A percentile compares a stretch with the other conserved stretches of the same genome.
Evolutionary conservation across 345 rosid genomes (phyloP).

Genomic region (Boechera divaricarpa): DNA sequence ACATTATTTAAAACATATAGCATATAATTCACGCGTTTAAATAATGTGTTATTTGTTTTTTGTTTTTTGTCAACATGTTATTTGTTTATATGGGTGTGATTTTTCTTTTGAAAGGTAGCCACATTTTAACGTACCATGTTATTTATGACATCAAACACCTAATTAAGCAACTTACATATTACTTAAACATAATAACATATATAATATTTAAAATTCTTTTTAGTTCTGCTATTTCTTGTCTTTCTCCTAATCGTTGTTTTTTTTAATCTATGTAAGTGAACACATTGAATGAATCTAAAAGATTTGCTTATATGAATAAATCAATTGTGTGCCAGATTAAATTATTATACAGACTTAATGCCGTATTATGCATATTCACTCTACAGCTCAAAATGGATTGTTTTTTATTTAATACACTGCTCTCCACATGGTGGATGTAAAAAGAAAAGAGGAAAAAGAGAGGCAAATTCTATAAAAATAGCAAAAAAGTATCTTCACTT

Average conservation of each 20-base stretch:
- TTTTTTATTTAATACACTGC: constrained; percentile 2
- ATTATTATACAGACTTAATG: constrained; percentile 34
- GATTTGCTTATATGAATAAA: constrained; percentile 3
- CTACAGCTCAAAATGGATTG: constrained; percentile 24
- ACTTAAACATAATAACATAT: background rate
- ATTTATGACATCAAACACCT: background rate
- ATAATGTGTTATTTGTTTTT: too few species aligned
- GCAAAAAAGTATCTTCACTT: constrained; percentile 4
- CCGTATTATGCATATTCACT: constrained; percentile 8
- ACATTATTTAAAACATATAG: too few species aligned
- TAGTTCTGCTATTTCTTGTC: constrained; percentile 5
- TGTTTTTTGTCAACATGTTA: too few species aligned
- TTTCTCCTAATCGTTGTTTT: background rate
- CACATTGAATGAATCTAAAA: constrained; percentile 23
- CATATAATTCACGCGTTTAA: too few species aligned
- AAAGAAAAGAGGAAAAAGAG: background rate
- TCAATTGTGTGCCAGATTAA: constrained; percentile 28
- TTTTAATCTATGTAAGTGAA: background rate
- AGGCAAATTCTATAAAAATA: constrained; percentile 6
- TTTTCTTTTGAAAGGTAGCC: too few species aligned
- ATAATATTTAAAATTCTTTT: background rate
- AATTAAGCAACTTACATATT: background rate
- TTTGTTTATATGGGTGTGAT: too few species aligned
- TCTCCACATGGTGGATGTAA: constrained; percentile 35
- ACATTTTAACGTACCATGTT: too few species aligned